Percentiles rank a stretch among this genome's conserved stretches.
Evolutionary conservation across 805 yeast species (phyloP).

Genomic region (Kuraishia piskuri): DNA sequence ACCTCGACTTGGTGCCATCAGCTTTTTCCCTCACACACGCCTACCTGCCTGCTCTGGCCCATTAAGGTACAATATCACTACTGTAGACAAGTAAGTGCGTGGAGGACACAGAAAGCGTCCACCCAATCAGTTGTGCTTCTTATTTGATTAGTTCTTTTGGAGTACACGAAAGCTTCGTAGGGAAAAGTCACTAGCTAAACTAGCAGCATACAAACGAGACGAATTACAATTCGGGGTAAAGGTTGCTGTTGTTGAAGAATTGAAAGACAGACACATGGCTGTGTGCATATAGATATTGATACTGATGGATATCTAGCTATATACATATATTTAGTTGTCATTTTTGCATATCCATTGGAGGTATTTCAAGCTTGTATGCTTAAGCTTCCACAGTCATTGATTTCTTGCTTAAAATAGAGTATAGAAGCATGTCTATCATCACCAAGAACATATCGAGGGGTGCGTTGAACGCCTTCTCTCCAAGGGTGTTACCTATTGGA

Average conservation of each 20-base stretch:
- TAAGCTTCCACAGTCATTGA: not conserved
- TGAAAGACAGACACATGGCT: not conserved
- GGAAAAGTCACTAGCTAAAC: not conserved
- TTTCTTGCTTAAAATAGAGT: not conserved
- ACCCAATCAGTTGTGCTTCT: not conserved
- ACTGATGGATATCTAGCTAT: too few species aligned
- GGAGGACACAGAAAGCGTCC: not conserved
- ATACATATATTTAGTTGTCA: not conserved
- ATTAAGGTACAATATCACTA: too few species aligned
- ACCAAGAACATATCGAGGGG: not conserved
- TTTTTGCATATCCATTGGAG: not conserved
- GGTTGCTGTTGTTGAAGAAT: not conserved
- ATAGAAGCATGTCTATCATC: not conserved
- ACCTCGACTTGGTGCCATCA: too few species aligned
- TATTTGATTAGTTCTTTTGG: not conserved
- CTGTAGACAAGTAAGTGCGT: not conserved
- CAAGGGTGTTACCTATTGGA: constrained; percentile 2
- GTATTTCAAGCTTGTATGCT: not conserved
- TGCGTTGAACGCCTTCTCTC: not conserved
- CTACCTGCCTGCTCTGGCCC: too few species aligned
- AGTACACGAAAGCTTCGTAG: not conserved
- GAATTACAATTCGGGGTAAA: not conserved
- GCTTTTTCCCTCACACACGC: too few species aligned
- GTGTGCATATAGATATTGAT: not conserved
- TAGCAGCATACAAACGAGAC: not conserved